Evolutionary conservation across 805 yeast genomes (phyloP).

Genomic region (Torulaspora franciscae): DNA sequence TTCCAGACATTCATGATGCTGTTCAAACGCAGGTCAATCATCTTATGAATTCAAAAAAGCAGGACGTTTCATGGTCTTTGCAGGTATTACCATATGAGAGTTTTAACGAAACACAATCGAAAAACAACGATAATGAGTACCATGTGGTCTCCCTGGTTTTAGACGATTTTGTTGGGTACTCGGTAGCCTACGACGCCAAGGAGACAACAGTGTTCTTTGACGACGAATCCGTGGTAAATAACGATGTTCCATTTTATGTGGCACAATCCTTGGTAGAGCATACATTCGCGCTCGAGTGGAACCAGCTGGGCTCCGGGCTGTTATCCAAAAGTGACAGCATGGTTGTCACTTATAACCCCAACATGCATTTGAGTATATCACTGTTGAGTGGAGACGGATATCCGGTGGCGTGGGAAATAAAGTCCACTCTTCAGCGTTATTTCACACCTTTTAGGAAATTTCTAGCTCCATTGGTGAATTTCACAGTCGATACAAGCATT

Average conservation of each 20-base stretch:
- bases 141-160: conserved; percentile 39
- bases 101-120: conserved; percentile 12
- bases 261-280: conserved; percentile 49
- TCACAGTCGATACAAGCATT: conserved; percentile 74
- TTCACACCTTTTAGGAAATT: conserved; percentile 53
- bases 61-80: conserved; percentile 36
- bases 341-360: conserved; percentile 44
- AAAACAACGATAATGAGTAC: conserved; percentile 19
- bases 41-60: conserved; percentile 35
- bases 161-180: conserved; percentile 42
- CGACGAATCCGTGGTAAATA: conserved; percentile 44
- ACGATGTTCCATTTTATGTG: conserved; percentile 58
- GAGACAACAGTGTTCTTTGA: conserved; percentile 35
- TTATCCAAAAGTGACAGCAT: conserved; percentile 19
- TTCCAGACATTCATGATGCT: conserved; percentile 66
- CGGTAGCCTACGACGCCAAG: conserved; percentile 40
- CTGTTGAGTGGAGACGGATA: conserved; percentile 65
- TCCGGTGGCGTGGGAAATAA: conserved; percentile 71
- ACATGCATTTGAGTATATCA: conserved; percentile 71
- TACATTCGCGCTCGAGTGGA: conserved; percentile 42
- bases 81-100: conserved; percentile 26
- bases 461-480: conserved; percentile 55
- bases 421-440: conserved; percentile 42
- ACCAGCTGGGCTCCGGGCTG: conserved; percentile 21
- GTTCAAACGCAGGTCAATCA: conserved; percentile 44